Evolutionary conservation across 371 early-diverging fungal species (phyloP).

Genomic region (Mortierella sp.): DNA sequence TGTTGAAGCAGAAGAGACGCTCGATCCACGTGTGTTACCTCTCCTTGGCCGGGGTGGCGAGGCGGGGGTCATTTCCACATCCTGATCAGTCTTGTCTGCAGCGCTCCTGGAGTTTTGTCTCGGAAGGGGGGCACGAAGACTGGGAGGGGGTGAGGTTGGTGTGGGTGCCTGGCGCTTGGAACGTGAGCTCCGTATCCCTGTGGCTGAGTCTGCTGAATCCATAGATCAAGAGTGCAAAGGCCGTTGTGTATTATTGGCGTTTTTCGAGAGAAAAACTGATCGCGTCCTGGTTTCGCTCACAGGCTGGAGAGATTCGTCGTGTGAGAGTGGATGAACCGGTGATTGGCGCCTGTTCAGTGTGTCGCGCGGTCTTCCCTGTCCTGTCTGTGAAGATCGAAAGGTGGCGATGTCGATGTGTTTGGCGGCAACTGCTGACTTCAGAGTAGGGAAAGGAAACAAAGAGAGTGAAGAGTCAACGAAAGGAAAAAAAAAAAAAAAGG

Average conservation of each 20-base stretch:
- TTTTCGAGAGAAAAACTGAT: neutral
- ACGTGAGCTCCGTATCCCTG: constrained; percentile 25
- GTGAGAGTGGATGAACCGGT: neutral
- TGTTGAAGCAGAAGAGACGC: constrained; percentile 9
- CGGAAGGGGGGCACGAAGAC: neutral
- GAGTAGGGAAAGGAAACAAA: neutral
- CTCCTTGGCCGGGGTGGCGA: constrained; percentile 24
- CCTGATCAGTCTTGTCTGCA: constrained; percentile 7
- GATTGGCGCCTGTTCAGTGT: neutral
- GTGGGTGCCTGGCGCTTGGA: constrained; percentile 19
- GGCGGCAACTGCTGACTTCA: neutral
- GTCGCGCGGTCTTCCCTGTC: neutral
- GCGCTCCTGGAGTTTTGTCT: constrained; percentile 21
- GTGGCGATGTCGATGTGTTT: neutral
- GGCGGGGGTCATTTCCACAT: constrained; percentile 13
- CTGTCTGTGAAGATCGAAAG: neutral
- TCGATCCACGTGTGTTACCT: constrained; percentile 8
- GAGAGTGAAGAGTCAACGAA: neutral
- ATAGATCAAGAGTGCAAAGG: constrained; percentile 2
- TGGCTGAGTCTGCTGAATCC: constrained; percentile 27
- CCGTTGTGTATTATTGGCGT: constrained; percentile 8
- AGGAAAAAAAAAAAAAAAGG: neutral
- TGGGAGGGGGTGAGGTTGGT: constrained; percentile 18
- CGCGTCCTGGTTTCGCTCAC: neutral
- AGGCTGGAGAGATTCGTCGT: neutral